Percentiles rank a stretch among this genome's conserved stretches.
Evolutionary conservation across 1,284 basidiomycete genomes (phyloP).

Genomic region (Trametes sp.): DNA sequence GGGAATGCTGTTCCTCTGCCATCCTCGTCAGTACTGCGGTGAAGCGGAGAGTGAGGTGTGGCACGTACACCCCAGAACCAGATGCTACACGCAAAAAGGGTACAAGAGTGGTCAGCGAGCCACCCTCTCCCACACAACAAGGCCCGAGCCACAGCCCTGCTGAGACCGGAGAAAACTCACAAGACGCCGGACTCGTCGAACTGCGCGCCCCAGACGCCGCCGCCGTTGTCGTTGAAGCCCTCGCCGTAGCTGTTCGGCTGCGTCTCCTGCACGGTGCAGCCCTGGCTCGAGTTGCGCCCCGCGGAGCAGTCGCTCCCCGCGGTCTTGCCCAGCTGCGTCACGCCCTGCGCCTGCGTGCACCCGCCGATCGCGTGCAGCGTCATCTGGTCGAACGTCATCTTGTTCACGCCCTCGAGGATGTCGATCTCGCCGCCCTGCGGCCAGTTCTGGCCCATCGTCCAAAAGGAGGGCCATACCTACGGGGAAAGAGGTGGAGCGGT

Average conservation of each 20-base stretch:
- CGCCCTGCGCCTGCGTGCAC: slow-evolving; percentile 40
- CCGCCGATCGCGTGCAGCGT: slow-evolving; percentile 55
- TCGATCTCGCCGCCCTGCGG: slow-evolving; percentile 66
- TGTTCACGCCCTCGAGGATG: slow-evolving; percentile 55
- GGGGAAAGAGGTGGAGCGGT: neutral
- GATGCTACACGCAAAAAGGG: slow-evolving; percentile 52
- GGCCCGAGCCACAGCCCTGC: too few relatives aligned
- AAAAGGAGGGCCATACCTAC: slow-evolving; percentile 60
- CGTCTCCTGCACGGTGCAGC: slow-evolving; percentile 24
- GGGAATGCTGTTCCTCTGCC: slow-evolving; percentile 47
- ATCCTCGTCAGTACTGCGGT: too few relatives aligned
- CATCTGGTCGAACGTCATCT: slow-evolving; percentile 53
- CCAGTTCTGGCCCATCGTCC: slow-evolving; percentile 60
- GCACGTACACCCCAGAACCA: slow-evolving; percentile 72
- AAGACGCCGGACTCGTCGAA: slow-evolving; percentile 59
- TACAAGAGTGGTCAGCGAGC: slow-evolving; percentile 3
- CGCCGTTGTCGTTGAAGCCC: slow-evolving; percentile 63
- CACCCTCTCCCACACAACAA: neutral
- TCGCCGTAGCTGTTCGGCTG: slow-evolving; percentile 57
- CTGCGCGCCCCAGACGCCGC: slow-evolving; percentile 70
- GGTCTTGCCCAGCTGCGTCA: slow-evolving; percentile 47
- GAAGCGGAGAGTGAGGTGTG: neutral
- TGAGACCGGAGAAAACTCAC: slow-evolving; percentile 32
- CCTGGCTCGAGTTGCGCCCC: slow-evolving; percentile 59
- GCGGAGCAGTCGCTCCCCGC: slow-evolving; percentile 50